Base-by-base conservation (phyloP, 305 asterid species). In the Withania somnifera region DNA sequence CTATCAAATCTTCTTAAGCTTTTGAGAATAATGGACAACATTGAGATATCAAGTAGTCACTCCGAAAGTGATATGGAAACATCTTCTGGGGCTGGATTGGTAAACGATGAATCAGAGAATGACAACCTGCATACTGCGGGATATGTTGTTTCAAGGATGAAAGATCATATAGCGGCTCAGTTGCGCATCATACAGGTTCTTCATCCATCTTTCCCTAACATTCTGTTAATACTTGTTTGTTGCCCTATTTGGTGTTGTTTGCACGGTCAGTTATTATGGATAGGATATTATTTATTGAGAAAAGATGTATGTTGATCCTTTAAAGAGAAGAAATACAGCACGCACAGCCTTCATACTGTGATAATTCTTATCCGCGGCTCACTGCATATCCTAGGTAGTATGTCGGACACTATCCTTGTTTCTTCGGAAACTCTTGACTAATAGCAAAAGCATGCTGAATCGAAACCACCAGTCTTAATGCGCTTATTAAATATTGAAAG, bases 121-220 rank as follows among this genome's bases (percentile, higher is more conserved):
- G 95, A 91, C 80, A 88, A 89, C 86, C 87, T 92, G 87, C 97
- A 93, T 88, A 84, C 92, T 54, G 90, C 87, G 50, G 90, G 92
- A 30, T 96, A 94, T 89, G 89, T 93, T 61, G 91, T 92, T 86
- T 93, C 98, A 73, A 90, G 99, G 88, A 89, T 94, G 88, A 96
- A 92, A 87, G 88, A 89, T 82, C 98, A 94, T 86, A 92, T 96
- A 83, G 90, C 93, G 45, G 86, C 92, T 61, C 97, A 93, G 86
- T 89, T 96, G 78, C 95, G 91, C 82, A 83, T 94, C 82, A 36
- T 90, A 84, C 99, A 96, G 99, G 99, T 93, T 52, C 78, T 8
- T 60, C 85, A 73, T 82, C 47, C 26, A 17, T 42, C 60, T 17
- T 73, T 73, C 40, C 63, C 47, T 75, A 51, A 11, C 36, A 11